Percentiles rank a stretch among this genome's conserved stretches.
phyloP scores from a whole-genome alignment of 805 yeast genomes.

The Cyberlindnera euphorbiiphila region DNA sequence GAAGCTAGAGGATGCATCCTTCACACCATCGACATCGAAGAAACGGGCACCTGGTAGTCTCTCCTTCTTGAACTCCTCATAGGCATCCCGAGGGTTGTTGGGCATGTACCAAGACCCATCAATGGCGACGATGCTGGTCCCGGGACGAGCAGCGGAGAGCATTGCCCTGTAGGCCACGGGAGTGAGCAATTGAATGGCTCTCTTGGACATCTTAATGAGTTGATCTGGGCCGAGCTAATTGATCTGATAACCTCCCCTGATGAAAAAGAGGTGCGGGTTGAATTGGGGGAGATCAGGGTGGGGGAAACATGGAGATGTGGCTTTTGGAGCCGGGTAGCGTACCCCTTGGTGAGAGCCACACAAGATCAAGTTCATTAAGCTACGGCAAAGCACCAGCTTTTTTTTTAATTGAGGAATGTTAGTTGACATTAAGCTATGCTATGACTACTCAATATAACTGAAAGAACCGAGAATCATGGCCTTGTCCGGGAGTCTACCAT shows the following conservation, averaged over 20 bases:
- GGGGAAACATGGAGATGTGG: no score
- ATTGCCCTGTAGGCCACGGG: slow-evolving; percentile 26
- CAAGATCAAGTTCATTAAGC: no score
- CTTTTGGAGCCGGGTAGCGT: no score
- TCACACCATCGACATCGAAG: slow-evolving; percentile 73
- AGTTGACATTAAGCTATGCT: no score
- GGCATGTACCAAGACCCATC: slow-evolving; percentile 97
- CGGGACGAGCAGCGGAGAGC: slow-evolving; percentile 16
- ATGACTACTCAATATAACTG: slow-evolving; percentile 80
- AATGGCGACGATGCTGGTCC: slow-evolving; percentile 47
- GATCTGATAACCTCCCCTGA: background rate
- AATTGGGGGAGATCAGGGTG: background rate
- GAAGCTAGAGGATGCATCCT: slow-evolving; percentile 54
- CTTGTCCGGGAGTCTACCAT: slow-evolving; percentile 76
- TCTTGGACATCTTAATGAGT: slow-evolving; percentile 21
- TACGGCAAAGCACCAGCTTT: no score
- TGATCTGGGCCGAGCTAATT: background rate
- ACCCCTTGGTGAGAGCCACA: no score
- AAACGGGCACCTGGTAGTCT: slow-evolving; percentile 66
- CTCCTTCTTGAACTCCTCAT: slow-evolving; percentile 50
- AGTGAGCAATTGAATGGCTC: slow-evolving; percentile 24
- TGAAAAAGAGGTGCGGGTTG: background rate
- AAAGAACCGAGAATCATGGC: slow-evolving; percentile 71
- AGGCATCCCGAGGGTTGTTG: slow-evolving; percentile 56
- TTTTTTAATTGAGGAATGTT: no score